Evolutionary conservation across 2,329 filamentous ascomycete species (phyloP).

Genomic region (Didymella sp.): DNA sequence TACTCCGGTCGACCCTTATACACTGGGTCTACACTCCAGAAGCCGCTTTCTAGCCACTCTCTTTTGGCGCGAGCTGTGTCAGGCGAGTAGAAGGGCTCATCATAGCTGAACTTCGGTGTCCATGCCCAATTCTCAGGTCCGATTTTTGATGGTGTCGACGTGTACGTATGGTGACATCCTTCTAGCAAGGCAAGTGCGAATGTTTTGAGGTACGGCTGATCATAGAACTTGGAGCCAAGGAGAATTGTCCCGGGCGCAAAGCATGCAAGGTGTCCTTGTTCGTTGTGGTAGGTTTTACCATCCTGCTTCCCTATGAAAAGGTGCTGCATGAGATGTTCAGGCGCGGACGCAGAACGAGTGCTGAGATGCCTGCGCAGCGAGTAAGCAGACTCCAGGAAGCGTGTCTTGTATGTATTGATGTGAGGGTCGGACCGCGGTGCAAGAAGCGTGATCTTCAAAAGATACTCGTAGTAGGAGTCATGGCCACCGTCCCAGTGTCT

Average conservation of each 20-base stretch:
- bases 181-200: slow-evolving; percentile 52
- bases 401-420: slow-evolving; percentile 40
- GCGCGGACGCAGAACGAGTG: slow-evolving; percentile 46
- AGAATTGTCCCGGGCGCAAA: slow-evolving; percentile 51
- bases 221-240: slow-evolving; percentile 47
- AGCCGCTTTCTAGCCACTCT: slow-evolving; percentile 41
- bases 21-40: slow-evolving; percentile 44
- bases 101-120: slow-evolving; percentile 48
- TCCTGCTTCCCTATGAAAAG: slow-evolving; percentile 50
- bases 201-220: slow-evolving; percentile 41
- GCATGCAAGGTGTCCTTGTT: slow-evolving; percentile 51
- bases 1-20: slow-evolving; percentile 52
- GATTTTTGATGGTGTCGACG: slow-evolving; percentile 48
- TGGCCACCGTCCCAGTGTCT: slow-evolving; percentile 55
- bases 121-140: slow-evolving; percentile 51
- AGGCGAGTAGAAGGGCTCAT: slow-evolving; percentile 40
- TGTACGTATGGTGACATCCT: slow-evolving; percentile 50
- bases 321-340: slow-evolving; percentile 46
- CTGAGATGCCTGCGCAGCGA: slow-evolving; percentile 48
- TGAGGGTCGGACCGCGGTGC: slow-evolving; percentile 48
- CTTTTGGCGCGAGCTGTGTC: slow-evolving; percentile 33
- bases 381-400: slow-evolving; percentile 46
- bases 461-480: slow-evolving; percentile 54
- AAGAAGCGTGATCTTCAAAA: slow-evolving; percentile 51
- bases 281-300: slow-evolving; percentile 46